Evolutionary conservation across 1,284 basidiomycete species (phyloP).

Genomic region (Anthracocystis panici-leucophaei): DNA sequence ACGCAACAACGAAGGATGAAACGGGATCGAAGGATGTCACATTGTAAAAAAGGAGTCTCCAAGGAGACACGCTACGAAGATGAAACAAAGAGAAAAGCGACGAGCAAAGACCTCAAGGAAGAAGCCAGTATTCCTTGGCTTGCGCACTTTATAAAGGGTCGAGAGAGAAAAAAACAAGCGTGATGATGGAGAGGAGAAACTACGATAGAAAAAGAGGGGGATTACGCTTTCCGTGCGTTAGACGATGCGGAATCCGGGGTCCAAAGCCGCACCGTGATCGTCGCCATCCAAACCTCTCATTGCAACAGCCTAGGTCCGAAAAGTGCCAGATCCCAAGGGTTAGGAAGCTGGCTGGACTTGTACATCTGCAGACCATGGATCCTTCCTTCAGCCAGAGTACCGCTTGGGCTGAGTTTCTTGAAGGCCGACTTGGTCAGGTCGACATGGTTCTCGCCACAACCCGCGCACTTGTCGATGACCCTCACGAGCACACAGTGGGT

Average conservation of each 20-base stretch:
- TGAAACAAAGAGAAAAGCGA: not conserved
- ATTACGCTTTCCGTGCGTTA: not conserved
- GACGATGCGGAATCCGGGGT: not conserved
- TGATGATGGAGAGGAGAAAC: not conserved
- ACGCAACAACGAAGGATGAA: not conserved
- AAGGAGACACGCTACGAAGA: conserved; percentile 2
- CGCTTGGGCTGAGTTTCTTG: conserved; percentile 56
- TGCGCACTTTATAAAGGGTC: not conserved
- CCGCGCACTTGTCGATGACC: conserved; percentile 66
- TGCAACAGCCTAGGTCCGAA: conserved; percentile 58
- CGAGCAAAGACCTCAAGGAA: conserved; percentile 8
- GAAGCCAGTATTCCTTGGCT: conserved; percentile 7
- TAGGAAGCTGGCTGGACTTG: conserved; percentile 39
- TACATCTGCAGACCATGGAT: conserved; percentile 61
- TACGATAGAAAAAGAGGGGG: not conserved
- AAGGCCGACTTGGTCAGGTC: conserved; percentile 67
- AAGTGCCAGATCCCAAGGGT: conserved; percentile 60
- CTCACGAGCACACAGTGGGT: conserved; percentile 56
- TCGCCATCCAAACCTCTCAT: not conserved
- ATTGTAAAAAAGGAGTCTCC: conserved; percentile 8
- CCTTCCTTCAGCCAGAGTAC: conserved; percentile 57
- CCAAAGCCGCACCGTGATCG: not conserved
- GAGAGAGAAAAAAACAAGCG: not conserved
- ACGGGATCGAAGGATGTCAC: conserved; percentile 1
- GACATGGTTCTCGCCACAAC: conserved; percentile 57